Percentiles rank a stretch among this genome's conserved stretches.
Conservation (phyloP, 2,329 filamentous ascomycete genomes). For the Nemania sp. region DNA sequence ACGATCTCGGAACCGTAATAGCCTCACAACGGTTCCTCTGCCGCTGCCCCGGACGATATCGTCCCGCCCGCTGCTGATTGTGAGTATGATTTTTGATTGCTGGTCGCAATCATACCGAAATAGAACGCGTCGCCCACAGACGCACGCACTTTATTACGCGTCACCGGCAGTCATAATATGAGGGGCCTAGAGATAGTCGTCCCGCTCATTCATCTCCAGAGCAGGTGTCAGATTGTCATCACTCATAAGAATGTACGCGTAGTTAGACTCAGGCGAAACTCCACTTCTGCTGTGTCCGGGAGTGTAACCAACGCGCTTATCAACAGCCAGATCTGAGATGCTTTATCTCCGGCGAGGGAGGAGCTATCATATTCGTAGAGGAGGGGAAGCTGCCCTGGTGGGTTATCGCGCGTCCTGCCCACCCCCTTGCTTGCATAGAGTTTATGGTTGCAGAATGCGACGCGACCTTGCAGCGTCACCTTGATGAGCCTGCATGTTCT, state of each 20-base stretch:
- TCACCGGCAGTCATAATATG: not conserved
- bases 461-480: conserved; percentile 17
- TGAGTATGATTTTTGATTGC: not conserved
- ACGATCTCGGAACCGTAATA: not conserved
- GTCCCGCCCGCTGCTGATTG: not conserved
- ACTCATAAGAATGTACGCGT: no score
- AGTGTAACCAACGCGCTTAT: no score
- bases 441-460: conserved; percentile 14
- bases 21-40: not conserved
- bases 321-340: conserved; percentile 4
- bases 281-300: no score
- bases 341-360: conserved; percentile 12
- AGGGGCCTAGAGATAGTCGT: not conserved
- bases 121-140: not conserved
- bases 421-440: not conserved
- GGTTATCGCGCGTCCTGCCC: not conserved
- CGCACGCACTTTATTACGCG: not conserved
- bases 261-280: no score
- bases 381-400: not conserved
- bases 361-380: no score
- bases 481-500: conserved; percentile 9
- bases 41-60: not conserved
- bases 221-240: conserved; percentile 8
- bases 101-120: not conserved
- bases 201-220: conserved; percentile 1